Evolutionary conservation across 805 yeast genomes (phyloP).

Genomic region (Candida pseudofarinosa): DNA sequence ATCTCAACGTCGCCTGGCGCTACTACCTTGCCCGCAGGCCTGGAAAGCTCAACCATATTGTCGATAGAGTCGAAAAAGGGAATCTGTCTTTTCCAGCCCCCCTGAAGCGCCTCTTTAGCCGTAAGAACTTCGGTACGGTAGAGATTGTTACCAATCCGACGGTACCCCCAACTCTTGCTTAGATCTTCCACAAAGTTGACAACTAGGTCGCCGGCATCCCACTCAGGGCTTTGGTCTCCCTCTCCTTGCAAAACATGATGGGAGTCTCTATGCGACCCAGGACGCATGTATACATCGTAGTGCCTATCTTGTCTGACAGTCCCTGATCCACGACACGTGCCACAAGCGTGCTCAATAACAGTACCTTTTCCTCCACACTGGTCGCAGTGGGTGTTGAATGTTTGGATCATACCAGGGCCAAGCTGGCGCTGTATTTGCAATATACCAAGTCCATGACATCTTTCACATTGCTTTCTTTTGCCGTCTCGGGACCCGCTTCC

Average conservation of each 20-base stretch:
- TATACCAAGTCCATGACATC: constrained; percentile 77
- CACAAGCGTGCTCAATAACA: constrained; percentile 60
- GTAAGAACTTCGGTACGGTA: constrained; percentile 79
- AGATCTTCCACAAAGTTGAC: constrained; percentile 57
- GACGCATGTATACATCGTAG: constrained; percentile 58
- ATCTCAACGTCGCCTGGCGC: constrained; percentile 68
- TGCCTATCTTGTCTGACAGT: constrained; percentile 53
- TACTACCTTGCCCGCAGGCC: constrained; percentile 51
- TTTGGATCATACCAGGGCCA: constrained; percentile 90
- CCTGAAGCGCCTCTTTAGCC: constrained; percentile 65
- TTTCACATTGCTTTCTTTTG: constrained; percentile 54
- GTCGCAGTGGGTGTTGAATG: constrained; percentile 75
- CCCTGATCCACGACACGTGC: constrained; percentile 66
- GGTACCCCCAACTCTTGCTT: constrained; percentile 69
- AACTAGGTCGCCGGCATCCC: constrained; percentile 74
- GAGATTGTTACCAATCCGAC: constrained; percentile 70
- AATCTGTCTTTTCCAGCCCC: constrained; percentile 76
- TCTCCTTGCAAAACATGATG: constrained; percentile 63
- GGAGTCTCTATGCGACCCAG: constrained; percentile 66
- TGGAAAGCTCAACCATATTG: constrained; percentile 38
- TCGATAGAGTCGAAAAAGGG: constrained; percentile 62
- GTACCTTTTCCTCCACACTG: constrained; percentile 77
- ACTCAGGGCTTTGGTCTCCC: constrained; percentile 81
- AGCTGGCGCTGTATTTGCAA: constrained; percentile 63
- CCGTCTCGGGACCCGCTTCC: constrained; percentile 90